These are phyloP conservation scores for Paecilomyces fulvus DNA, from an alignment of 2,329 filamentous ascomycete genomes.

Conservation along the genomic window DNA sequence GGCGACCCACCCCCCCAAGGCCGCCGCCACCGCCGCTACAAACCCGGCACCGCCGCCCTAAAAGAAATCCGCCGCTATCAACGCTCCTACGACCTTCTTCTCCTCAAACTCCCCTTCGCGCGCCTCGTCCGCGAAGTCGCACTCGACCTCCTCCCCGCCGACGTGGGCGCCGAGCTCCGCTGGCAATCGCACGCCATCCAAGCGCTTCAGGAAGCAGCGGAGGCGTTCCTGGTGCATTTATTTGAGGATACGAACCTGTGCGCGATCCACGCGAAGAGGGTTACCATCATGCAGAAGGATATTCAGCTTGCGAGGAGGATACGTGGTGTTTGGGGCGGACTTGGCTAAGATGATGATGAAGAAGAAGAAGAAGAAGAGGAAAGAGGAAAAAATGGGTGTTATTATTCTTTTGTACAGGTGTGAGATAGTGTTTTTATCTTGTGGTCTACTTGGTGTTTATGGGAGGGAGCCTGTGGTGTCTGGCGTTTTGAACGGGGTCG, in stretches of 20 bases:
- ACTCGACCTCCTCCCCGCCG: constrained; percentile 50
- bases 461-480: not conserved
- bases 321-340: constrained; percentile 67
- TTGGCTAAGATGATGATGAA: constrained; percentile 37
- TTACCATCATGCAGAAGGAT: constrained; percentile 97
- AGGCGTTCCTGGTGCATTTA: constrained; percentile 91
- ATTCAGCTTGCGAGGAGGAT: constrained; percentile 84
- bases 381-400: constrained; percentile 1
- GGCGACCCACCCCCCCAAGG: constrained; percentile 63
- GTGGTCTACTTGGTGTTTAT: not conserved
- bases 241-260: constrained; percentile 95
- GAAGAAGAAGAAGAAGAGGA: not conserved
- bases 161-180: constrained; percentile 59
- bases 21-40: constrained; percentile 57
- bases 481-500: not conserved
- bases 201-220: constrained; percentile 89
- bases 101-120: constrained; percentile 50
- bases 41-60: constrained; percentile 74
- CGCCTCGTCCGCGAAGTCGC: constrained; percentile 45
- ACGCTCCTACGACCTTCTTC: constrained; percentile 75
- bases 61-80: constrained; percentile 90
- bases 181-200: constrained; percentile 96
- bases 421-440: not conserved
- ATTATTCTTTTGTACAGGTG: not conserved
- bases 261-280: constrained; percentile 91